These are phyloP conservation scores for Ustilago curta DNA, from an alignment of 1,284 basidiomycete genomes.

Conservation along the genomic window DNA sequence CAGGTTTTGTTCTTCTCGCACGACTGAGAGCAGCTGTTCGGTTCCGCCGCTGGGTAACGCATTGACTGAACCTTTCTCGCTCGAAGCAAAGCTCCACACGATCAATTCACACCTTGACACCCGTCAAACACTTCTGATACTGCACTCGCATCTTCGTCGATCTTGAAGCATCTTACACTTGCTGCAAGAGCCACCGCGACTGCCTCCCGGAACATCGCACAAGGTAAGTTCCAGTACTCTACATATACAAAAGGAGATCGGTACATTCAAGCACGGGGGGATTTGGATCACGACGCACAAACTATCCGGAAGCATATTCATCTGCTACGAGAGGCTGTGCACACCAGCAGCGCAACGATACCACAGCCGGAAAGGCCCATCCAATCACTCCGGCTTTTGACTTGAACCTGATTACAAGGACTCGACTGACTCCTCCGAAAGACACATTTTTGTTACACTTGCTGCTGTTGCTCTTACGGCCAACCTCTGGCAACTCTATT, in stretches of 20 bases:
- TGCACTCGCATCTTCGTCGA: background rate
- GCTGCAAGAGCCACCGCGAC: background rate
- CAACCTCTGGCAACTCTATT: background rate
- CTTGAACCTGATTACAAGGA: no score
- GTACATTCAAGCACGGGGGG: background rate
- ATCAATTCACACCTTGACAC: background rate
- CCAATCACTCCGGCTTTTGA: no score
- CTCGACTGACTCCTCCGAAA: no score
- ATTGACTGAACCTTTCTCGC: conserved; percentile 3
- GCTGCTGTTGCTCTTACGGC: no score
- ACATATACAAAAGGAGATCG: no score
- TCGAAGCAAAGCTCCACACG: background rate
- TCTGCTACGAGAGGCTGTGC: background rate
- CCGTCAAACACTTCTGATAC: background rate
- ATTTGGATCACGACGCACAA: background rate
- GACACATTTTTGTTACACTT: no score
- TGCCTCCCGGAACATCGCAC: background rate
- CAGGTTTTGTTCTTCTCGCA: background rate
- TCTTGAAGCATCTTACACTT: background rate
- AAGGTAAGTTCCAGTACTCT: conserved; percentile 10
- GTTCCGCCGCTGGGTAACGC: background rate
- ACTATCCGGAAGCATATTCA: background rate
- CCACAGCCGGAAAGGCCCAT: no score
- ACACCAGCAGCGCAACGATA: background rate
- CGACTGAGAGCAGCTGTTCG: background rate